These are phyloP conservation scores for Obba rivulosa DNA, from an alignment of 768 basidiomycete genomes.

Conservation along the genomic window DNA sequence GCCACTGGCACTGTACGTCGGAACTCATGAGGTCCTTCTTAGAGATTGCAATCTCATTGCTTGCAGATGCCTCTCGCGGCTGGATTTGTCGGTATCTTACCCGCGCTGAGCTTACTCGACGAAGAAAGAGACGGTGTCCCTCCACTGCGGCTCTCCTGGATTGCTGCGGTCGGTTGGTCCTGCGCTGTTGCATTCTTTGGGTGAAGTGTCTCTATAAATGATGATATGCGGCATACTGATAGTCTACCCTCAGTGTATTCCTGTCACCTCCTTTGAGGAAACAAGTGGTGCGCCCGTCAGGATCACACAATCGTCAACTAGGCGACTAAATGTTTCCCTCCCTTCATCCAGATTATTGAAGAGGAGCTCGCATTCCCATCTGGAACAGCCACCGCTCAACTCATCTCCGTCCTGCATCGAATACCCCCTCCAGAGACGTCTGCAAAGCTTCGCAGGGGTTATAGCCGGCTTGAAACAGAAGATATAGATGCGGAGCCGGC, in stretches of 20 bases:
- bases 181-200: constrained; percentile 93
- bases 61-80: constrained; percentile 76
- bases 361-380: constrained; percentile 94
- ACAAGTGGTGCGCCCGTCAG: constrained; percentile 69
- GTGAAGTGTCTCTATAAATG: constrained; percentile 25
- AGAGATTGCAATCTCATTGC: not conserved
- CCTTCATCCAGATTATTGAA: constrained; percentile 66
- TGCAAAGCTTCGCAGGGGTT: constrained; percentile 52
- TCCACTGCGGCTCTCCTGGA: constrained; percentile 71
- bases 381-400: constrained; percentile 92
- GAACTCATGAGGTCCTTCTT: not conserved
- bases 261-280: constrained; percentile 91
- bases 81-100: constrained; percentile 88
- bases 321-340: not conserved
- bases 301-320: not conserved
- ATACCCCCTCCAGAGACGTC: constrained; percentile 61
- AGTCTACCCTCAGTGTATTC: constrained; percentile 61
- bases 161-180: constrained; percentile 78
- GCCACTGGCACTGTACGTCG: constrained; percentile 69
- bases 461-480: constrained; percentile 37
- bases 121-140: constrained; percentile 68
- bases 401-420: constrained; percentile 85
- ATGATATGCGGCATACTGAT: constrained; percentile 1
- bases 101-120: constrained; percentile 79
- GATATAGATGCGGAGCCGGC: constrained; percentile 31